A percentile compares a stretch with the other conserved stretches of the same genome.
Conservation (phyloP, 352 stramenopile species). For the Globisporangium polare region DNA sequence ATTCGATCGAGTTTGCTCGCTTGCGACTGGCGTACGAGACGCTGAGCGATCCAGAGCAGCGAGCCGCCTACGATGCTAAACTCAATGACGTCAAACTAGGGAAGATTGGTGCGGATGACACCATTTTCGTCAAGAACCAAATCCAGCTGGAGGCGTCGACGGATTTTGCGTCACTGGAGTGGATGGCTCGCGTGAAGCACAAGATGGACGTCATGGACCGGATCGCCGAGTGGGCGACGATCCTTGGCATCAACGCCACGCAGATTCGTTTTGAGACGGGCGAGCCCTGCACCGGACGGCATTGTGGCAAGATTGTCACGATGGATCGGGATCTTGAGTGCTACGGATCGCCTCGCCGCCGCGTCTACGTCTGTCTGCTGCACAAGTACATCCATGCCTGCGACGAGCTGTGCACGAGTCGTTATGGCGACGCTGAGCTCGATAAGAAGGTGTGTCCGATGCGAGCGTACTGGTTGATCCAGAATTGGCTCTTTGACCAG, state of each 20-base stretch:
- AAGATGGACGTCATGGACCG: slow-evolving; percentile 86
- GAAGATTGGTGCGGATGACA: slow-evolving; percentile 10
- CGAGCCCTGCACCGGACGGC: slow-evolving; percentile 46
- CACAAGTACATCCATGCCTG: slow-evolving; percentile 84
- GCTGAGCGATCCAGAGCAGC: slow-evolving; percentile 51
- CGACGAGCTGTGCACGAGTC: slow-evolving; percentile 68
- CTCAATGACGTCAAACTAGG: slow-evolving; percentile 19
- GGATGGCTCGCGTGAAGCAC: slow-evolving; percentile 81
- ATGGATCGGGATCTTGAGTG: slow-evolving; percentile 80
- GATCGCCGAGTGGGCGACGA: slow-evolving; percentile 66
- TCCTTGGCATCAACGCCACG: slow-evolving; percentile 54
- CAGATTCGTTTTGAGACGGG: slow-evolving; percentile 74
- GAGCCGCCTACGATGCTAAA: slow-evolving; percentile 55
- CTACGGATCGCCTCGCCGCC: slow-evolving; percentile 55
- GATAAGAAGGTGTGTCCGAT: slow-evolving; percentile 66
- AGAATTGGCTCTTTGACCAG: slow-evolving; percentile 78
- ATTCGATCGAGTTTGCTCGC: slow-evolving; percentile 56
- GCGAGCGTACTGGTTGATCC: slow-evolving; percentile 72
- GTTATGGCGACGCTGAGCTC: slow-evolving; percentile 46
- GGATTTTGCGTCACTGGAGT: slow-evolving; percentile 77
- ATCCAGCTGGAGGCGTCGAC: slow-evolving; percentile 61
- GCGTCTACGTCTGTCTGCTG: slow-evolving; percentile 72
- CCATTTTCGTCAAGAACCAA: slow-evolving; percentile 47
- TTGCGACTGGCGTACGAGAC: slow-evolving; percentile 72
- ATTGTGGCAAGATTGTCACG: slow-evolving; percentile 76